Evolutionary conservation across 1,139 yeast species (phyloP), one percentile per base, ranked within the genome.

Genomic region (Pichia sp.): DNA sequence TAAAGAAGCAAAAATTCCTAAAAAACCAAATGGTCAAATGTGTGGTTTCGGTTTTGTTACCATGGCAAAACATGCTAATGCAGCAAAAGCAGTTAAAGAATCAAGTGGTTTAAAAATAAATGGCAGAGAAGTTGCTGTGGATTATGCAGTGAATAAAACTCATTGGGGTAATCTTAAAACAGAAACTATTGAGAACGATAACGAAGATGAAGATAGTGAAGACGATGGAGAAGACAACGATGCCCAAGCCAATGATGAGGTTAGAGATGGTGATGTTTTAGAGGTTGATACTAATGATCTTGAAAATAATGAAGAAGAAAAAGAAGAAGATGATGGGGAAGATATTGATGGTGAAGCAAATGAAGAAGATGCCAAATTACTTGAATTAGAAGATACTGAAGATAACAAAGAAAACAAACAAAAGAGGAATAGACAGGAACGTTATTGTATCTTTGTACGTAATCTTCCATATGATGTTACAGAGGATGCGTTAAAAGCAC

Each of bases 401-500:
- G 70, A 66, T 6, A 27, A 20, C 6, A 27, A 20, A 3, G 53
- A 58, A 35, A 61, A 55, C 25, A 68, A 63, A 51, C 64, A 67
- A 41, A 71, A 73, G 51, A 62, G 64, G 40, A 83, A 84, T 62
- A 80, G 69, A 62, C 83, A 78, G 62, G 92, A 83, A 56, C 69
- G 76, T n/a, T 83, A 57, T 55, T 73, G 90, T 9, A 67, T 92
- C 24, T 92, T 92, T 61, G 87, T 92, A 8, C 80, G 97, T 62
- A 92, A 92, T 59, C 80, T 94, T 40, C 97, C 98, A 4, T 94
- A 92, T 58, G 97, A 89, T 63, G 95, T 97, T 8, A 89, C 95
- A 31, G 76, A 76, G 41, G 97, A 89, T 47, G 65, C 82, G 1
- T 71, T 92, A 37, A 73, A 71, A 48, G 86, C 80, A 45, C 97